phyloP scores from a whole-genome alignment of 306 rosid genomes.

The Alnus rubra region DNA sequence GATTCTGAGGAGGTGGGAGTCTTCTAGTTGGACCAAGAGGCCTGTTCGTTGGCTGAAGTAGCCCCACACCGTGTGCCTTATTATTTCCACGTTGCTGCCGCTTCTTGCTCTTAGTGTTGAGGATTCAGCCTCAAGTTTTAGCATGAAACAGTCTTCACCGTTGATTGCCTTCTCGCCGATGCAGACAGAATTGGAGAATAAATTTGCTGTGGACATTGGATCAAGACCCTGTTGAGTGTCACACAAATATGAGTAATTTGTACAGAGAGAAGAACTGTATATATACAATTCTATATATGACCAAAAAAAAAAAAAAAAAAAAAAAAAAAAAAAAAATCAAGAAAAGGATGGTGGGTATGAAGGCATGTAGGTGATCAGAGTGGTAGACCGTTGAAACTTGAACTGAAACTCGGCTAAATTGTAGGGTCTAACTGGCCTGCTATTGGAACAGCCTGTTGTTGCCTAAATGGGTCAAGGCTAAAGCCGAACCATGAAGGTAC shows the following conservation, averaged over 20 bases:
- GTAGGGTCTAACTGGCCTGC: neutral
- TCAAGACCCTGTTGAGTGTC: constrained; percentile 67
- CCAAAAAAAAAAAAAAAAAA: no score
- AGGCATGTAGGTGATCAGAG: neutral
- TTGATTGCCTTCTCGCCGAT: constrained; percentile 77
- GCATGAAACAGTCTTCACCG: constrained; percentile 73
- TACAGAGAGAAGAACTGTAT: no score
- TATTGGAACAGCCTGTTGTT: neutral
- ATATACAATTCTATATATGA: no score
- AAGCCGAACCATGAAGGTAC: neutral
- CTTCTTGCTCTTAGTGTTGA: constrained; percentile 63
- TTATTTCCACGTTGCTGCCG: constrained; percentile 69
- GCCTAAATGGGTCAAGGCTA: neutral
- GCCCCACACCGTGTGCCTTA: constrained; percentile 87
- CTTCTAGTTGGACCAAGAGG: constrained; percentile 71
- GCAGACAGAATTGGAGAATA: constrained; percentile 66
- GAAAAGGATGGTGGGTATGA: neutral
- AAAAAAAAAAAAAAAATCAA: neutral
- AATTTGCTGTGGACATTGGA: constrained; percentile 80
- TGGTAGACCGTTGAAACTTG: neutral
- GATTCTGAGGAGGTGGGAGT: constrained; percentile 77
- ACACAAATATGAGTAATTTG: neutral
- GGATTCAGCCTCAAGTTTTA: constrained; percentile 68
- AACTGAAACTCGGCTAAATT: neutral
- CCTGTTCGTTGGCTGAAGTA: constrained; percentile 92